Conservation (phyloP, 2,329 filamentous ascomycete genomes). For the Zopfia rhizophila region DNA sequence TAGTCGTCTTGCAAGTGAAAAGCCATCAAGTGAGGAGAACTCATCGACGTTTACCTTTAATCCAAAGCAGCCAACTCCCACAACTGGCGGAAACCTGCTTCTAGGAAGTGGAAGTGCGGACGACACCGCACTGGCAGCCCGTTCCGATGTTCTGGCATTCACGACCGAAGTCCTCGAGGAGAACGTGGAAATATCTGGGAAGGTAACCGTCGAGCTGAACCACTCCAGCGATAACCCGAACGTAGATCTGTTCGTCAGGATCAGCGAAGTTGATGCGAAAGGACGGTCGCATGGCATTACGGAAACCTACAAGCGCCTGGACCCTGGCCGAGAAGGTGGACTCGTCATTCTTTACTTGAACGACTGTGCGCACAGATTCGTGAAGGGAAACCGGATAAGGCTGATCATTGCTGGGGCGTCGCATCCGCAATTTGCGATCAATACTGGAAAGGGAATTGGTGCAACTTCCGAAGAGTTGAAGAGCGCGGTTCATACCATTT, state of each 20-base stretch:
- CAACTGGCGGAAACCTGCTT: constrained; percentile 25
- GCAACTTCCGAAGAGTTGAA: constrained; percentile 14
- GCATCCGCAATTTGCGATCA: constrained; percentile 18
- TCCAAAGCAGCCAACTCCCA: constrained; percentile 23
- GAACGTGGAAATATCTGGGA: constrained; percentile 19
- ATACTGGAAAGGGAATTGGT: constrained; percentile 11
- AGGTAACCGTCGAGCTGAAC: constrained; percentile 11
- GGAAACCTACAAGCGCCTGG: constrained; percentile 19
- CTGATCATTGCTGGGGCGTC: constrained; percentile 23
- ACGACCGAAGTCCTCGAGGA: constrained; percentile 16
- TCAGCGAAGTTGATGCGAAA: constrained; percentile 25
- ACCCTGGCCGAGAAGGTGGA: constrained; percentile 6
- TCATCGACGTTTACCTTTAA: constrained; percentile 23
- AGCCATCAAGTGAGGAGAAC: background rate
- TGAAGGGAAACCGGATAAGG: constrained; percentile 17
- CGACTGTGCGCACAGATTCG: constrained; percentile 23
- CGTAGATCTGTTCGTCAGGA: constrained; percentile 26
- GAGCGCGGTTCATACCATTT: constrained; percentile 18
- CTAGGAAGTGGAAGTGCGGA: constrained; percentile 12
- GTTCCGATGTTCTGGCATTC: constrained; percentile 22
- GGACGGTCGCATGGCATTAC: constrained; percentile 22
- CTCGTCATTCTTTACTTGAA: constrained; percentile 8
- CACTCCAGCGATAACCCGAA: constrained; percentile 18
- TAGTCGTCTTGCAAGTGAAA: constrained; percentile 4
- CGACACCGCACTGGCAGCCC: constrained; percentile 19